Percentiles rank a stretch among this genome's conserved stretches.
Conservation (phyloP, 345 rosid genomes). For the Stellera chamaejasme region DNA sequence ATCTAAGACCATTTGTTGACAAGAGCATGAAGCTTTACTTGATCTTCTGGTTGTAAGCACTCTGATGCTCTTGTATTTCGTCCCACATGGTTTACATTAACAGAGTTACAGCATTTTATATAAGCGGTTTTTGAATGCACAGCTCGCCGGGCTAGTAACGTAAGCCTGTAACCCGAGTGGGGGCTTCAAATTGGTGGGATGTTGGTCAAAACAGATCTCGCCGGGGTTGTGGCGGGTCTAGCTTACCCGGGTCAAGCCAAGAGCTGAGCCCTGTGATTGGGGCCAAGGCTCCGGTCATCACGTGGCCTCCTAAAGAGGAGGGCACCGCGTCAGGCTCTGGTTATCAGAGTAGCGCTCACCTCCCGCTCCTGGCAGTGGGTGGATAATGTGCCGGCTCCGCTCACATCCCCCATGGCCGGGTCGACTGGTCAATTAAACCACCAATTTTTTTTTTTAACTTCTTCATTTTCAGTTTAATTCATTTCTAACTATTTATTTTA, state of each 20-base stretch:
- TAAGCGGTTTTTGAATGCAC: too few species aligned
- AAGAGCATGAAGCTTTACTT: too few species aligned
- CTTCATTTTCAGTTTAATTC: neutral
- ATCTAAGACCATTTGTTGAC: too few species aligned
- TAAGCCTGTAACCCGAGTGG: slow-evolving; percentile 14
- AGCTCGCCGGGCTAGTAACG: slow-evolving; percentile 14
- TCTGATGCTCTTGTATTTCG: too few species aligned
- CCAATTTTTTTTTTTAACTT: neutral
- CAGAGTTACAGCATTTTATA: too few species aligned
- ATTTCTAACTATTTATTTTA: too few species aligned
- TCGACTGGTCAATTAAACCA: slow-evolving; percentile 1
- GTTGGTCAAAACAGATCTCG: neutral
- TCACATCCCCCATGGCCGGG: neutral
- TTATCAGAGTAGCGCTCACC: slow-evolving; percentile 20
- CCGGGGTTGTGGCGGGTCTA: neutral
- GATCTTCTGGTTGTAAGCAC: too few species aligned
- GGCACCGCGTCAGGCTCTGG: slow-evolving; percentile 24
- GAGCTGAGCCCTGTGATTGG: slow-evolving; percentile 1
- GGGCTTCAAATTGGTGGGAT: slow-evolving; percentile 13
- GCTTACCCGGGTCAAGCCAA: slow-evolving; percentile 16
- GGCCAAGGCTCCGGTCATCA: slow-evolving; percentile 3
- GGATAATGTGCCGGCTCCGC: slow-evolving; percentile 16
- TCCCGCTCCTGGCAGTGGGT: slow-evolving; percentile 17
- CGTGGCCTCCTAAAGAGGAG: slow-evolving; percentile 1
- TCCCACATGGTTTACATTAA: too few species aligned